Conservation (phyloP, 768 basidiomycete genomes). For the Amanita inopinata region DNA sequence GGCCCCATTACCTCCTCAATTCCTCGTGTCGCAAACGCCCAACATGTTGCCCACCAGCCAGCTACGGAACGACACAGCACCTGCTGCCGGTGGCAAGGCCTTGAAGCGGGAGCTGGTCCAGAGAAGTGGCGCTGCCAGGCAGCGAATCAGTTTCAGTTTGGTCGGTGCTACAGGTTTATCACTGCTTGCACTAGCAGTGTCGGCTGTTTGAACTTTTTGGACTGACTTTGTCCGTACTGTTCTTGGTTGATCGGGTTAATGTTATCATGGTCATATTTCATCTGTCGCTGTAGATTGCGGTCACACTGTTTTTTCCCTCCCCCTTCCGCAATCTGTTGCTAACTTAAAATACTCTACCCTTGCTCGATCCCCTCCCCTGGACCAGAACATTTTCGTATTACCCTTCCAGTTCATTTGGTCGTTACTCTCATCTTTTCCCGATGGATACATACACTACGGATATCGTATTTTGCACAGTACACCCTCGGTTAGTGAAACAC, state of each 20-base stretch:
- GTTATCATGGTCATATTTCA: conserved; percentile 1
- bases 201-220: conserved; percentile 20
- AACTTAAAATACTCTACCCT: conserved; percentile 8
- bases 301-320: background rate
- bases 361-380: background rate
- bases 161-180: conserved; percentile 21
- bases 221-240: conserved; percentile 2
- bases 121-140: conserved; percentile 16
- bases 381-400: conserved; percentile 1
- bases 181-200: conserved; percentile 18
- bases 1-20: conserved; percentile 60
- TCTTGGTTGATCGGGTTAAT: conserved; percentile 5
- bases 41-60: conserved; percentile 76
- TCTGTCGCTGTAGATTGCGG: background rate
- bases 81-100: conserved; percentile 15
- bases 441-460: background rate
- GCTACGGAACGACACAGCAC: conserved; percentile 49
- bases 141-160: conserved; percentile 17
- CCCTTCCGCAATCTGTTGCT: background rate
- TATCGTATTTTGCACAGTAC: conserved; percentile 6
- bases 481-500: conserved; percentile 2
- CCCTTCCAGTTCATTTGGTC: background rate
- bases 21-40: conserved; percentile 57
- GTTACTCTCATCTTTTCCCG: background rate
- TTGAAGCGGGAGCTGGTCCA: conserved; percentile 15